phyloP scores from a whole-genome alignment of 371 early-diverging fungal species.

The Actinomortierella wolfii region DNA sequence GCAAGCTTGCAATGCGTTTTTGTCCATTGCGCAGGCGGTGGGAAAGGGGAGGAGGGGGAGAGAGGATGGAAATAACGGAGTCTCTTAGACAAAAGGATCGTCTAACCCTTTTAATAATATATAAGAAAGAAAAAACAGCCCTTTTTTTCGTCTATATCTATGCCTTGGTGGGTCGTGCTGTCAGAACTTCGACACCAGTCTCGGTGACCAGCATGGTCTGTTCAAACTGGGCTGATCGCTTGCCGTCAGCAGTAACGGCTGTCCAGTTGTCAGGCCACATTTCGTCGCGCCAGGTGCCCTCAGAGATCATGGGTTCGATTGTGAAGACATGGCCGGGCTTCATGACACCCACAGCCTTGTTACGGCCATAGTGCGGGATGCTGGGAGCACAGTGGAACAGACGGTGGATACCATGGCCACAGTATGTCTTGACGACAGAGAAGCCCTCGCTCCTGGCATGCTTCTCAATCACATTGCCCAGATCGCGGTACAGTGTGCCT shows the following conservation, averaged over 20 bases:
- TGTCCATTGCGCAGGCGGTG: no score
- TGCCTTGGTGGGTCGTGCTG: slow-evolving; percentile 35
- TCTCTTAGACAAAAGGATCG: no score
- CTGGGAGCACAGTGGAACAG: slow-evolving; percentile 89
- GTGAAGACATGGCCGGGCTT: slow-evolving; percentile 95
- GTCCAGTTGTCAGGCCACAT: slow-evolving; percentile 95
- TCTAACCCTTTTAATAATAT: no score
- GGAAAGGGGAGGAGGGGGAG: no score
- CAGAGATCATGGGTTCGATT: slow-evolving; percentile 97
- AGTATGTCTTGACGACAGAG: slow-evolving; percentile 91
- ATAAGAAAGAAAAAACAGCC: not conserved
- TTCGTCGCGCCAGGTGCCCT: slow-evolving; percentile 75
- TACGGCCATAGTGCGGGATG: slow-evolving; percentile 91
- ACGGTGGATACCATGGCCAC: slow-evolving; percentile 91
- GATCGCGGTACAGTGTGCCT: slow-evolving; percentile 87
- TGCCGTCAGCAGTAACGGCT: slow-evolving; percentile 90
- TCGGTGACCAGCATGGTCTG: slow-evolving; percentile 96
- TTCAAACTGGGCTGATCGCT: slow-evolving; percentile 98
- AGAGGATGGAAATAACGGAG: no score
- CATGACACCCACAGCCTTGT: slow-evolving; percentile 94
- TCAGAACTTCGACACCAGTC: slow-evolving; percentile 91
- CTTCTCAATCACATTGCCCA: slow-evolving; percentile 89
- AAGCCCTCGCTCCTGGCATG: slow-evolving; percentile 83
- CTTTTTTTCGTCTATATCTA: no score
- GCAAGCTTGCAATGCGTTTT: no score